These are phyloP conservation scores for Chlorella sorokiniana DNA, from an alignment of 139 green algal species.

Conservation along the genomic window DNA sequence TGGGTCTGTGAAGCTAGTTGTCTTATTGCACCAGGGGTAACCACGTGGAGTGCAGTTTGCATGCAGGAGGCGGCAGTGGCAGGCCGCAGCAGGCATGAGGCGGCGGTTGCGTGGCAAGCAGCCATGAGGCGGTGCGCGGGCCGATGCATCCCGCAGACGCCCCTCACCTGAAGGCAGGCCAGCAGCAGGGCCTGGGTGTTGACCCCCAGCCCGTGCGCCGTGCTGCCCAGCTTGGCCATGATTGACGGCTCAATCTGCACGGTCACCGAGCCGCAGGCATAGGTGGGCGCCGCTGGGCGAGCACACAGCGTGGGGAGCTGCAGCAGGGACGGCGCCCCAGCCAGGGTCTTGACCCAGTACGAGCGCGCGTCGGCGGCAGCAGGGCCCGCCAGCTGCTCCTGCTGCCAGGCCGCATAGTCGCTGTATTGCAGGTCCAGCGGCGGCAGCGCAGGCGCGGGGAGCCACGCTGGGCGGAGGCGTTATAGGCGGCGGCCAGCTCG, in stretches of 20 bases:
- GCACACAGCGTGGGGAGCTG: background rate
- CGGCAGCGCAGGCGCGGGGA: background rate
- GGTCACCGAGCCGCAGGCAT: background rate
- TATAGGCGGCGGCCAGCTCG: background rate
- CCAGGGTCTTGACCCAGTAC: conserved; percentile 21
- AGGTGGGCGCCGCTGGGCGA: background rate
- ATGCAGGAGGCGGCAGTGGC: too few species aligned
- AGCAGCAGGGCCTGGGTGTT: background rate
- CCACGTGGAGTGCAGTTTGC: too few species aligned
- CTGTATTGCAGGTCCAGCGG: conserved; percentile 12
- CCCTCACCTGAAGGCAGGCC: background rate
- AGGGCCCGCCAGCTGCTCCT: background rate
- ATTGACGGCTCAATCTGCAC: background rate
- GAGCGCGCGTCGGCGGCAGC: background rate
- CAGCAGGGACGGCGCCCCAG: background rate
- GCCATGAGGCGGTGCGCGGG: too few species aligned
- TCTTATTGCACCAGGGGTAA: too few species aligned
- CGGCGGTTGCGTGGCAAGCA: too few species aligned
- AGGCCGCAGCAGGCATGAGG: too few species aligned
- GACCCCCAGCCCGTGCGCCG: background rate
- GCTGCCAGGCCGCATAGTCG: conserved; percentile 28
- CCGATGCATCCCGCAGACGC: background rate
- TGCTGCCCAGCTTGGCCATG: background rate
- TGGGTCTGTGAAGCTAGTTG: too few species aligned
- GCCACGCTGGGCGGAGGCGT: background rate